Percentiles rank a stretch among this genome's conserved stretches.
phyloP scores from a whole-genome alignment of 768 basidiomycete genomes.

The Chalciporus pseudorubinellus region DNA sequence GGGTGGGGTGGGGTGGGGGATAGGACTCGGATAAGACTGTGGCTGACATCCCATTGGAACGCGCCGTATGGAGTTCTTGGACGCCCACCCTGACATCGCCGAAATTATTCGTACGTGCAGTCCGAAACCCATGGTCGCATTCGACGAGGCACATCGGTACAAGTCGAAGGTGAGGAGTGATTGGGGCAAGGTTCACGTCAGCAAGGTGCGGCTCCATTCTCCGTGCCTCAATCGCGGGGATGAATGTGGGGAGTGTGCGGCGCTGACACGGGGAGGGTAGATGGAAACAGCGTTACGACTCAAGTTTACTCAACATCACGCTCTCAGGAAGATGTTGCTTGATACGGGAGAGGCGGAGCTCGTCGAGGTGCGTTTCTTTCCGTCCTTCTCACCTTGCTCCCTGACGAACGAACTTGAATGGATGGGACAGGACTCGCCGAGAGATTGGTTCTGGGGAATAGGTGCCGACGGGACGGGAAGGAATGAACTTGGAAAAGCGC shows the following conservation, averaged over 20 bases:
- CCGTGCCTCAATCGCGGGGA: not conserved
- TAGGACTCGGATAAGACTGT: no score
- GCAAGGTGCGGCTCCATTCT: constrained; percentile 42
- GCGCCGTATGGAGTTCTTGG: constrained; percentile 50
- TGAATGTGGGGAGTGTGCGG: not conserved
- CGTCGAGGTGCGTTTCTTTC: constrained; percentile 50
- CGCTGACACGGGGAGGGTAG: constrained; percentile 31
- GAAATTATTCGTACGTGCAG: constrained; percentile 68
- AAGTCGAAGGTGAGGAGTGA: constrained; percentile 59
- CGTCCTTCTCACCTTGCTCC: not conserved
- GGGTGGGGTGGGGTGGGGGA: no score
- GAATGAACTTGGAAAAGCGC: constrained; percentile 71
- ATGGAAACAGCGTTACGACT: constrained; percentile 63
- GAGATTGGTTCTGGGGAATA: constrained; percentile 75
- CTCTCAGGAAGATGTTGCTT: constrained; percentile 59
- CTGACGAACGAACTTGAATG: not conserved
- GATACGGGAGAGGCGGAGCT: constrained; percentile 62
- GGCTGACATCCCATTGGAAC: no score
- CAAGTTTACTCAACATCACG: constrained; percentile 69
- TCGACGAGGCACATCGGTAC: constrained; percentile 67
- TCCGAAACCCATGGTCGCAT: constrained; percentile 57
- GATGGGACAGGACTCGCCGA: constrained; percentile 58
- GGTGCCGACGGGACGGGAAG: constrained; percentile 63
- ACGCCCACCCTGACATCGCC: constrained; percentile 57
- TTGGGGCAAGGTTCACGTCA: constrained; percentile 65